A percentile compares a stretch with the other conserved stretches of the same genome.
These are phyloP conservation scores for Saccharata proteae DNA, from an alignment of 2,329 filamentous ascomycete genomes.

Conservation along the genomic window DNA sequence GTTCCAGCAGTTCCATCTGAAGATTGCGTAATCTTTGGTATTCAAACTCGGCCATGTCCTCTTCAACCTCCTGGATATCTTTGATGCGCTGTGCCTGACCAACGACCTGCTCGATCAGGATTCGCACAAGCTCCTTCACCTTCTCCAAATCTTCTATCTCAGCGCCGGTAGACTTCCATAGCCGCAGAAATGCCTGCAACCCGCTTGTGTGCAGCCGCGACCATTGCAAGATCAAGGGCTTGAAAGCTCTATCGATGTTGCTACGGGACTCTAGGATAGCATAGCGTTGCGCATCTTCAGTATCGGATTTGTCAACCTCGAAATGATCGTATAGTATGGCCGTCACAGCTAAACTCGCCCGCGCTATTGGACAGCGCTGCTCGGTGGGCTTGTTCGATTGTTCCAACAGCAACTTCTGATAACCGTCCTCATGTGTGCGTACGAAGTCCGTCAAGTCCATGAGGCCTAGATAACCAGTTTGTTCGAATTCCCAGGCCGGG, in stretches of 20 bases:
- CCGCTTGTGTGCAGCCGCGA: conserved; percentile 76
- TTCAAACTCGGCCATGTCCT: conserved; percentile 77
- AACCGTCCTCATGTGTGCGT: conserved; percentile 79
- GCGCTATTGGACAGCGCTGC: conserved; percentile 75
- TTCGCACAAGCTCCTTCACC: conserved; percentile 74
- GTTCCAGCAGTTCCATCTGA: conserved; percentile 85
- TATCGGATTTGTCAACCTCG: conserved; percentile 73
- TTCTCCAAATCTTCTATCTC: conserved; percentile 83
- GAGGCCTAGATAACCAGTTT: conserved; percentile 81
- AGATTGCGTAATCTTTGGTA: conserved; percentile 65
- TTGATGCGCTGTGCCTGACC: conserved; percentile 71
- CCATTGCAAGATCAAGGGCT: conserved; percentile 84
- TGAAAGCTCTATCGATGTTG: conserved; percentile 76
- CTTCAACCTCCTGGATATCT: conserved; percentile 77
- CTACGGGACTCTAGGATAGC: conserved; percentile 61
- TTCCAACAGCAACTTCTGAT: conserved; percentile 83
- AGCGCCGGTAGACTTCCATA: conserved; percentile 87
- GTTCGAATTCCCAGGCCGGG: conserved; percentile 73
- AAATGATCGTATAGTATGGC: conserved; percentile 90
- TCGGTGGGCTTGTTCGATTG: conserved; percentile 61
- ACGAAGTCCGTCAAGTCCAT: conserved; percentile 97
- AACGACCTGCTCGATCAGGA: conserved; percentile 80
- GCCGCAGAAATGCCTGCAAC: conserved; percentile 72
- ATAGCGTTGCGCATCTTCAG: conserved; percentile 66
- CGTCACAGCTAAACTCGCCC: conserved; percentile 77